phyloP scores from a whole-genome alignment of 495 filamentous ascomycete genomes.

The Hyaloscypha variabilis region DNA sequence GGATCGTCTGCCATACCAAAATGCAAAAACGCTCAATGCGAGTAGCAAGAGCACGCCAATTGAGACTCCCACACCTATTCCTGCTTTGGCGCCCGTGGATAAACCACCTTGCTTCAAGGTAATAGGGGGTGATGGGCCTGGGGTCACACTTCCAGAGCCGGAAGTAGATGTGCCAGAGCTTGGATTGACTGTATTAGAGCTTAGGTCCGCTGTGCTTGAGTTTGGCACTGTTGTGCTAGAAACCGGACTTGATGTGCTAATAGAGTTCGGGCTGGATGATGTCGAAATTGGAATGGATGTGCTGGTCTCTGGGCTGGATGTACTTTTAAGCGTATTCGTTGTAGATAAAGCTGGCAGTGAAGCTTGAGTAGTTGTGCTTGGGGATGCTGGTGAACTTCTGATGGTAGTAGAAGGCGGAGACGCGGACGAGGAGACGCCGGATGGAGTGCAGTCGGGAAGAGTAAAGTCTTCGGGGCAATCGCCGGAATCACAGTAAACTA shows the following conservation, averaged over 20 bases:
- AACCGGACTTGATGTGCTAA: no score
- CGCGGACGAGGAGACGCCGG: not conserved
- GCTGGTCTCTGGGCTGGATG: not conserved
- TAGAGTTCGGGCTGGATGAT: no score
- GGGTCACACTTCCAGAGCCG: not conserved
- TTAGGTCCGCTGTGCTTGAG: not conserved
- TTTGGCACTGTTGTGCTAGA: not conserved
- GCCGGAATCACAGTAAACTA: slow-evolving; percentile 21
- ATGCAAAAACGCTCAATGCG: not conserved
- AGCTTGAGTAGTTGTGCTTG: not conserved
- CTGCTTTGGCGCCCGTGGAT: not conserved
- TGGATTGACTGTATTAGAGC: not conserved
- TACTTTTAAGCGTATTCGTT: not conserved
- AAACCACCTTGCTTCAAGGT: not conserved
- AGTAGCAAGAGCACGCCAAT: not conserved
- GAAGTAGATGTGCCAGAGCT: not conserved
- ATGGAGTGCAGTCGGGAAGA: slow-evolving; percentile 20
- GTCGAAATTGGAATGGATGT: not conserved
- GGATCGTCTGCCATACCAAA: not conserved
- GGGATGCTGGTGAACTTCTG: not conserved
- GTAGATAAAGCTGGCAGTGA: not conserved
- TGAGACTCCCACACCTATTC: not conserved
- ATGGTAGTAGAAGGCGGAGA: not conserved
- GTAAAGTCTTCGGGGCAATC: slow-evolving; percentile 14
- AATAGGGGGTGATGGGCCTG: not conserved